Conservation (phyloP, 2,329 filamentous ascomycete species). For the Juglanconis oblonga region DNA sequence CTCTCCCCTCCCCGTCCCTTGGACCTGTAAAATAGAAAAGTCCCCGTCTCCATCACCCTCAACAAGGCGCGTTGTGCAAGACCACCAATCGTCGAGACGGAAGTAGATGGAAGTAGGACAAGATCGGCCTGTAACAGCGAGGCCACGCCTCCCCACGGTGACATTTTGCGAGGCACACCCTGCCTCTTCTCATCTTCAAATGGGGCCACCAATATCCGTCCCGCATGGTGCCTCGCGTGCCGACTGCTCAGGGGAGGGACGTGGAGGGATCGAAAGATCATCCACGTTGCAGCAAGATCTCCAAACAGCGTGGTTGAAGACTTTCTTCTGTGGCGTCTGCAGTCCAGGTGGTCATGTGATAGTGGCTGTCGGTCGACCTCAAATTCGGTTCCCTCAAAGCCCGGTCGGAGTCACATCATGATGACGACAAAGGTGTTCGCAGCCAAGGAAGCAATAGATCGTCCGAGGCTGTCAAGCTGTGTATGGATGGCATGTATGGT, state of each 20-base stretch:
- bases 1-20: not conserved
- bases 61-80: not conserved
- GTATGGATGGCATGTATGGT: not conserved
- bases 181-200: not conserved
- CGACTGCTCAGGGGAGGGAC: not conserved
- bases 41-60: no score
- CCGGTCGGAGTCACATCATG: not conserved
- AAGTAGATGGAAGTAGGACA: not conserved
- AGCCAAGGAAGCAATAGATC: not conserved
- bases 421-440: constrained; percentile 4
- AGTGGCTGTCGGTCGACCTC: not conserved
- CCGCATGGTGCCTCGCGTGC: not conserved
- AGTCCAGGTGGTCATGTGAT: not conserved
- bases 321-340: not conserved
- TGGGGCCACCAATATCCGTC: no score
- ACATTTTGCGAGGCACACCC: not conserved
- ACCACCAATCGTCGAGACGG: not conserved
- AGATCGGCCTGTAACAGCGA: not conserved
- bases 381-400: not conserved
- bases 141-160: not conserved
- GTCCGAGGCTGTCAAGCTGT: not conserved
- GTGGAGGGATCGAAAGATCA: not conserved
- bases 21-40: not conserved
- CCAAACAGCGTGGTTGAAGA: not conserved
- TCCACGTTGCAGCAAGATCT: not conserved